Evolutionary conservation across 1,139 yeast species (phyloP), one percentile per base, ranked within the genome.

Genomic region (Pichia sp.): DNA sequence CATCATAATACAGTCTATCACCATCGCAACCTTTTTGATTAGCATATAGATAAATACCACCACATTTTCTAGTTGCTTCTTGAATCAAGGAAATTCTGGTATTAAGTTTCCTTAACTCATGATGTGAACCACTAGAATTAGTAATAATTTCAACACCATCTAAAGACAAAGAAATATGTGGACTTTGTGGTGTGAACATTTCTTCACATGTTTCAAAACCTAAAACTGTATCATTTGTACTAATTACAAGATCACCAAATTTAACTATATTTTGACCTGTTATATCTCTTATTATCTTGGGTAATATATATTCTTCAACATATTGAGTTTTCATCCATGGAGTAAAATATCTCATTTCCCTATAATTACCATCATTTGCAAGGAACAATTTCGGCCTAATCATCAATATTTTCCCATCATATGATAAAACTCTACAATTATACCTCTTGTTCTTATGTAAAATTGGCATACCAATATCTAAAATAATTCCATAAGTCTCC

Each of bases 141-240:
- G 97, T 88, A 56, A 91, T 74, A 53, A 91, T 88, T 62, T 91
- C 99, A 14, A 89, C 96, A 37, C 99, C 99, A 61, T 88, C 96
- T 31, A 91, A 68, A 0, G 96, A 77, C 85, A 91, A 79, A 25
- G 78, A 77, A 45, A 91, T 84, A 60, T 91, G 96, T 3, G 99
- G 98, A 9, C 95, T 80, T 51, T 86, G 82, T 1, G 98, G 98
- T 0, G 99, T 91, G 63, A 91, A 91, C 45, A 91, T 69, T 62
- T 91, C 99, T 60, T 91, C 99, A 61, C 99, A 91, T 2, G 98
- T 91, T 63, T 91, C 99, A 42, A 89, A 86, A 11, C 98, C 99
- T 47, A 91, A 71, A 38, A 84, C 79, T 0, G 97, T 86, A 54
- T 88, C 96, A 47, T 77, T 61, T 1, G 96, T 84, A 44, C 82